Percentiles rank a stretch among this genome's conserved stretches.
Conservation (phyloP, 306 rosid genomes). For the Datisca glomerata region DNA sequence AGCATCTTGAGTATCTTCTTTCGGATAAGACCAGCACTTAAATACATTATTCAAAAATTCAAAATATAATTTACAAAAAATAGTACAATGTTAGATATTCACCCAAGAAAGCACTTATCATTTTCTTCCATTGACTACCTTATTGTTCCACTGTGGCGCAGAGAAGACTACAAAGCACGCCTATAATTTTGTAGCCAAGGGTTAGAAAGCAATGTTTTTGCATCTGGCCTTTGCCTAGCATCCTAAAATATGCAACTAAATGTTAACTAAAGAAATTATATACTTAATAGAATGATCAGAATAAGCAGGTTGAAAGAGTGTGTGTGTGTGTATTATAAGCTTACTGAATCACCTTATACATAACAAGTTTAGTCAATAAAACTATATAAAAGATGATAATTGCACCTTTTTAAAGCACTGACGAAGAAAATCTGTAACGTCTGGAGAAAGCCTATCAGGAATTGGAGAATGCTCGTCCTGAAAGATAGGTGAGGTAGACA, state of each 20-base stretch:
- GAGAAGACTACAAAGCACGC: slow-evolving; percentile 83
- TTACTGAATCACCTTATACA: neutral
- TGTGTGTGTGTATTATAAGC: no score
- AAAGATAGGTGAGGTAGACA: slow-evolving; percentile 16
- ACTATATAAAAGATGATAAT: no score
- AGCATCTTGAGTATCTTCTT: no score
- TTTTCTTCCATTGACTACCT: no score
- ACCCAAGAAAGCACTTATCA: no score
- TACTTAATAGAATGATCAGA: no score
- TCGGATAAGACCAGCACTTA: no score
- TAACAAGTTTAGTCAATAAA: neutral
- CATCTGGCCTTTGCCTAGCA: slow-evolving; percentile 99
- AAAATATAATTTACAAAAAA: no score
- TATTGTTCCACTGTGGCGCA: slow-evolving; percentile 81
- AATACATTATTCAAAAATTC: no score
- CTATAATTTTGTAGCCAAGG: slow-evolving; percentile 88
- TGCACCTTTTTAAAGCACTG: slow-evolving; percentile 96
- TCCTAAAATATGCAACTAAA: slow-evolving; percentile 60
- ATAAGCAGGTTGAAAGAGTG: no score
- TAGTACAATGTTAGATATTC: no score
- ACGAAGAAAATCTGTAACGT: slow-evolving; percentile 89
- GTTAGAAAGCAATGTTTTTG: slow-evolving; percentile 86
- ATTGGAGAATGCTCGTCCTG: slow-evolving; percentile 97
- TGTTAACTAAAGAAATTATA: no score
- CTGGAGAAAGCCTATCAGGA: slow-evolving; percentile 86